Percentiles rank a stretch among this genome's conserved stretches.
phyloP scores from a whole-genome alignment of 2,329 filamentous ascomycete genomes.

The Alternaria ethzedia region DNA sequence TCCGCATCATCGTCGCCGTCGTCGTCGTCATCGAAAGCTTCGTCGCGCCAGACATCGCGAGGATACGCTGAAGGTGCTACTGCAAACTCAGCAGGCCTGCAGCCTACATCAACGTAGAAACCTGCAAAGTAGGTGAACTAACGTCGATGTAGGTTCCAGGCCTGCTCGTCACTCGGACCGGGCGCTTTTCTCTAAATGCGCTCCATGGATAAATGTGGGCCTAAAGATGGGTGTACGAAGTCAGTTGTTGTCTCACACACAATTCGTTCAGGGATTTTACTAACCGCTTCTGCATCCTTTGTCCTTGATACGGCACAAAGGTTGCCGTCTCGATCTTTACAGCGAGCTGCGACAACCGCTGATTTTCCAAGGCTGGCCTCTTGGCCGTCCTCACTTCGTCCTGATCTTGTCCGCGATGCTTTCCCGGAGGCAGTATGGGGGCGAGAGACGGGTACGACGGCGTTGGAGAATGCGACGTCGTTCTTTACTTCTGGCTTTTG shows the following conservation, averaged over 20 bases:
- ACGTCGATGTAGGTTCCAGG: no score
- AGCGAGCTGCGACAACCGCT: constrained; percentile 10
- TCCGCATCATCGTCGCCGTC: no score
- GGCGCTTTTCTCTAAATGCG: constrained; percentile 11
- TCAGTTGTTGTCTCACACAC: no score
- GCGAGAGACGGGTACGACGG: not conserved
- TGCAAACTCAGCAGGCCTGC: no score
- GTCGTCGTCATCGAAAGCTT: no score
- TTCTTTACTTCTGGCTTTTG: not conserved
- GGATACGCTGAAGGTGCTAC: no score
- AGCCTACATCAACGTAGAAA: no score
- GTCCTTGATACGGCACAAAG: constrained; percentile 22
- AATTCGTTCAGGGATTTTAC: no score
- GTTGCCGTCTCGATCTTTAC: constrained; percentile 19
- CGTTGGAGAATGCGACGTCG: not conserved
- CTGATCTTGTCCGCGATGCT: constrained; percentile 12
- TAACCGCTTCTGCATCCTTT: not conserved
- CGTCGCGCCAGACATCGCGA: no score
- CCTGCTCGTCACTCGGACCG: no score
- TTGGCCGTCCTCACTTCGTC: constrained; percentile 2
- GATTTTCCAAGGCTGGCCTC: constrained; percentile 13
- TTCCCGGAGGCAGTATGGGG: not conserved
- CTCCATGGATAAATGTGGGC: constrained; percentile 28
- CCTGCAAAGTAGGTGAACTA: no score
- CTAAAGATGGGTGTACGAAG: no score